A percentile compares a stretch with the other conserved stretches of the same genome.
Conservation (phyloP, 257 asterid species). For the Galeopsis tetrahit region DNA sequence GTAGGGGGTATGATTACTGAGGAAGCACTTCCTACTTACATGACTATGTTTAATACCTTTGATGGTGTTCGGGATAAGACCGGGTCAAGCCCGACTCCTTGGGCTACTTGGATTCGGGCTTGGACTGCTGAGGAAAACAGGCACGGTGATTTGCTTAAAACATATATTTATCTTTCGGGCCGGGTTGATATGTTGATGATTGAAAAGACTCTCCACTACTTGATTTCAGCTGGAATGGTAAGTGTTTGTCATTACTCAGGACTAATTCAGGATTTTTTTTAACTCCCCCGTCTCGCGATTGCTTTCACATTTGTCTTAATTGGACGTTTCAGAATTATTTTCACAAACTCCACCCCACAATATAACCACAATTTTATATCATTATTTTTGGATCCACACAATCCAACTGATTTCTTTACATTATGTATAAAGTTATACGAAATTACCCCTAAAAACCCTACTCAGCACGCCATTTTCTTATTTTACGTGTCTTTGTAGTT, state of each 20-base stretch:
- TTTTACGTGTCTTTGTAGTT: too few species aligned
- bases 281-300: too few species aligned
- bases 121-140: slow-evolving; percentile 56
- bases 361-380: too few species aligned
- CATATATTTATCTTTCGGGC: slow-evolving; percentile 46
- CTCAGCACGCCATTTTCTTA: too few species aligned
- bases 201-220: slow-evolving; percentile 45
- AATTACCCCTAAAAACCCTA: too few species aligned
- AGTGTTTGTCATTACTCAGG: neutral
- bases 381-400: too few species aligned
- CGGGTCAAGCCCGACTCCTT: slow-evolving; percentile 43
- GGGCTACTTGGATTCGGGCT: slow-evolving; percentile 49
- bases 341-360: too few species aligned
- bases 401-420: too few species aligned
- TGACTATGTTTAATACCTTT: slow-evolving; percentile 23
- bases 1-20: slow-evolving; percentile 40
- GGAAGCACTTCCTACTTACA: slow-evolving; percentile 37
- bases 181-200: slow-evolving; percentile 49
- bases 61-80: slow-evolving; percentile 42
- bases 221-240: slow-evolving; percentile 48
- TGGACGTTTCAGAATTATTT: too few species aligned
- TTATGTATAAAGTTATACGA: too few species aligned
- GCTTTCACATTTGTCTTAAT: too few species aligned
- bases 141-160: slow-evolving; percentile 44
- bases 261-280: too few species aligned